Evolutionary conservation across 2,329 filamentous ascomycete genomes (phyloP).

Genomic region (Hypomyces perniciosus): DNA sequence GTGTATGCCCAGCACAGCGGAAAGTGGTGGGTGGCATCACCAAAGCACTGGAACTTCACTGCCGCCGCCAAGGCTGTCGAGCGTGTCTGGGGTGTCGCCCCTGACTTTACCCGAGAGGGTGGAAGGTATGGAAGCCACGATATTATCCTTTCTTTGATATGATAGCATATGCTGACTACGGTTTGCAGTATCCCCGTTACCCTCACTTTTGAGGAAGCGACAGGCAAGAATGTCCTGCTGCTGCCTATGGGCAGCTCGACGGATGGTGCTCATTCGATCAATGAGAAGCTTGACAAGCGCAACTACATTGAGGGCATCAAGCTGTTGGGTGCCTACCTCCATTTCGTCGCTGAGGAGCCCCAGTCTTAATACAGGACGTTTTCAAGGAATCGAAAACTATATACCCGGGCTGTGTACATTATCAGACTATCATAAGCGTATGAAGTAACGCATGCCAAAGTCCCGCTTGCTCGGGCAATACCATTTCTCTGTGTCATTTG

Average conservation of each 20-base stretch:
- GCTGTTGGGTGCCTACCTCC: constrained; percentile 87
- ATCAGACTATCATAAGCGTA: neutral
- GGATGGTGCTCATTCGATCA: constrained; percentile 94
- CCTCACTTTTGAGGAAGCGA: constrained; percentile 93
- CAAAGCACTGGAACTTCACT: constrained; percentile 98
- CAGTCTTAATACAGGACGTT: constrained; percentile 26
- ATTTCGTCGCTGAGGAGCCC: constrained; percentile 91
- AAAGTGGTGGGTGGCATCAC: constrained; percentile 98
- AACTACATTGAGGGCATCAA: constrained; percentile 99
- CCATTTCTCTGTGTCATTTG: too few relatives aligned
- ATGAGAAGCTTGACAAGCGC: constrained; percentile 93
- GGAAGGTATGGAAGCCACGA: constrained; percentile 56
- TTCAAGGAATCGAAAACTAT: neutral
- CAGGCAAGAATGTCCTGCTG: constrained; percentile 93
- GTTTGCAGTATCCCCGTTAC: constrained; percentile 80
- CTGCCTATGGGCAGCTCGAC: constrained; percentile 97
- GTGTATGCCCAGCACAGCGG: constrained; percentile 80
- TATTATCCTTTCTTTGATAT: neutral
- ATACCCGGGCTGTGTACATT: neutral
- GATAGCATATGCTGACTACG: neutral
- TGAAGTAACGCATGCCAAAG: neutral
- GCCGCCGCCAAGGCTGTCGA: constrained; percentile 94
- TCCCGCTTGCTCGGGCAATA: too few relatives aligned
- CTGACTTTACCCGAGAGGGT: constrained; percentile 93
- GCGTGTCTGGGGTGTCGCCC: constrained; percentile 86